phyloP scores from a whole-genome alignment of 2,329 filamentous ascomycete genomes.

The Hymenoscyphus salicellus region DNA sequence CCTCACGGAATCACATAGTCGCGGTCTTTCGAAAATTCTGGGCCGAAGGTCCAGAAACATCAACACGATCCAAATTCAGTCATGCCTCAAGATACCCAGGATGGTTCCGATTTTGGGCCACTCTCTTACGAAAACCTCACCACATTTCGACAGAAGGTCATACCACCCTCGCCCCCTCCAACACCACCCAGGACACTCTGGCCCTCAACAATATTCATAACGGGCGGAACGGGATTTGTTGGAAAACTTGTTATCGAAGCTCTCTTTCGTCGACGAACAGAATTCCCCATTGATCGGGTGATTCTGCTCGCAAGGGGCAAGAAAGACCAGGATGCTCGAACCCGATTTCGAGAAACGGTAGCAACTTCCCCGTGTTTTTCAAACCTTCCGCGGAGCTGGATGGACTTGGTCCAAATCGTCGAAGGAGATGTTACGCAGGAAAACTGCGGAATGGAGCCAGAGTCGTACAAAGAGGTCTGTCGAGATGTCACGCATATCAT shows the following conservation, averaged over 20 bases:
- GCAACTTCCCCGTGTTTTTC: conserved; percentile 12
- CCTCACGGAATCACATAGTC: not conserved
- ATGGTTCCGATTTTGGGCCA: not conserved
- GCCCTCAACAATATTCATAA: conserved; percentile 44
- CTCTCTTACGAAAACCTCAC: not conserved
- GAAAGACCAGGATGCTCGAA: not conserved
- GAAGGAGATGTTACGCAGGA: conserved; percentile 11
- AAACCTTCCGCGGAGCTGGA: conserved; percentile 7
- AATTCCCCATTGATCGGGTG: conserved; percentile 6
- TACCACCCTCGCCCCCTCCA: not conserved
- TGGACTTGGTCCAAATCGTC: conserved; percentile 1
- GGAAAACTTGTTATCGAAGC: conserved; percentile 48
- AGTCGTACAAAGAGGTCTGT: not conserved
- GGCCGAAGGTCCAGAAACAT: not conserved
- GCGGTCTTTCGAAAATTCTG: not conserved
- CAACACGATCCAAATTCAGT: not conserved
- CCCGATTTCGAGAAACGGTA: conserved; percentile 3
- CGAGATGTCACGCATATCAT: conserved; percentile 14
- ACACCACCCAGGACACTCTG: not conserved
- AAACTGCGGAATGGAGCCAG: conserved; percentile 7
- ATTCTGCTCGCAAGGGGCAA: conserved; percentile 9
- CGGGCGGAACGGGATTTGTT: conserved; percentile 55
- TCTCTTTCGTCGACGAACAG: conserved; percentile 8
- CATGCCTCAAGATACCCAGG: not conserved
- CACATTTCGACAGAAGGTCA: not conserved